These are phyloP conservation scores for Urochloa ruziziensis DNA, from an alignment of 176 grass and related monocot genomes.

Conservation along the genomic window DNA sequence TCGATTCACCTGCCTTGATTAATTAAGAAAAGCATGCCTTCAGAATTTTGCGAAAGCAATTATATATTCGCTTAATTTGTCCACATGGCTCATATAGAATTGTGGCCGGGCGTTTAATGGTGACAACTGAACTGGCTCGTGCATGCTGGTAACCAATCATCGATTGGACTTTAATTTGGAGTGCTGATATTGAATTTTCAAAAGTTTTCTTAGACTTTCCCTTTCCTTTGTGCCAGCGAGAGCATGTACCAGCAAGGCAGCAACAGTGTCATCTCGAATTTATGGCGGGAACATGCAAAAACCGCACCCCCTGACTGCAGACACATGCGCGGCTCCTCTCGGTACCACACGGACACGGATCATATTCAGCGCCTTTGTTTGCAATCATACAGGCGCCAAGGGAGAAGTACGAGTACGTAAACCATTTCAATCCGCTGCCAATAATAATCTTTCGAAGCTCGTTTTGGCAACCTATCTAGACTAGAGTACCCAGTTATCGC, in stretches of 20 bases:
- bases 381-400: too few relatives aligned
- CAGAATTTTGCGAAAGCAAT: too few relatives aligned
- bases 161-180: neutral
- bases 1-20: neutral
- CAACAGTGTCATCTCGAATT: neutral
- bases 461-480: neutral
- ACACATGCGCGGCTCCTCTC: neutral
- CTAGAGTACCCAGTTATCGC: neutral
- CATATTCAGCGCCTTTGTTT: neutral
- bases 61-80: too few relatives aligned
- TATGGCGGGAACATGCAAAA: slow-evolving; percentile 25
- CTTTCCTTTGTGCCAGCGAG: neutral
- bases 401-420: too few relatives aligned
- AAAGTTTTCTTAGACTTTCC: neutral
- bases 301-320: neutral
- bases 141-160: neutral
- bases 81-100: too few relatives aligned
- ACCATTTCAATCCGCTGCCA: too few relatives aligned
- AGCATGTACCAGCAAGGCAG: neutral
- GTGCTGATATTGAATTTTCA: neutral
- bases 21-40: too few relatives aligned
- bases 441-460: neutral
- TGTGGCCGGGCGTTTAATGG: neutral
- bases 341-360: neutral
- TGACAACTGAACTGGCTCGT: neutral